A percentile compares a stretch with the other conserved stretches of the same genome.
phyloP scores from a whole-genome alignment of 2,329 filamentous ascomycete genomes.

The Byssothecium circinans region DNA sequence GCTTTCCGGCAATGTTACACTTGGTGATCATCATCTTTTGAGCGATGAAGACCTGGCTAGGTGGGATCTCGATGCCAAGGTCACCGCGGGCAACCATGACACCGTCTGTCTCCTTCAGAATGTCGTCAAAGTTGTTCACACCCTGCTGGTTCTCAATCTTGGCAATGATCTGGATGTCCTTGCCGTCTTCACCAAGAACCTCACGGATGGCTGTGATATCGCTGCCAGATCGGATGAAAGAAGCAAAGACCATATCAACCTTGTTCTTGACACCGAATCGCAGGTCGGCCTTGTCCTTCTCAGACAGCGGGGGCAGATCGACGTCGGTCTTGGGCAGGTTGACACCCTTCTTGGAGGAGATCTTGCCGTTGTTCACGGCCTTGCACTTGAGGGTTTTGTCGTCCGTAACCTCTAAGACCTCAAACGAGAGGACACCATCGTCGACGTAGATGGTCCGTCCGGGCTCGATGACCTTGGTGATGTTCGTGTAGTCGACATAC shows the following conservation, averaged over 20 bases:
- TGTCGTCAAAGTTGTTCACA: slow-evolving; percentile 99
- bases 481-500: slow-evolving; percentile 99
- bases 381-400: slow-evolving; percentile 84
- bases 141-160: slow-evolving; percentile 99
- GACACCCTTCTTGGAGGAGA: slow-evolving; percentile 98
- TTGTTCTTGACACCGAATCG: slow-evolving; percentile 96
- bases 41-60: slow-evolving; percentile 96
- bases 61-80: slow-evolving; percentile 96
- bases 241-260: slow-evolving; percentile 99
- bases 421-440: slow-evolving; percentile 95
- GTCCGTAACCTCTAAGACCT: slow-evolving; percentile 85
- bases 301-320: slow-evolving; percentile 92
- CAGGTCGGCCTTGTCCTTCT: slow-evolving; percentile 96
- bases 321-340: slow-evolving; percentile 99
- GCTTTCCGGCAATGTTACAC: slow-evolving; percentile 99
- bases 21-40: slow-evolving; percentile 99
- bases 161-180: slow-evolving; percentile 98
- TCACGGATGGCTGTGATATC: slow-evolving; percentile 92
- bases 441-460: slow-evolving; percentile 98
- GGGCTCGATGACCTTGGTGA: slow-evolving; percentile 92
- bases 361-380: slow-evolving; percentile 96
- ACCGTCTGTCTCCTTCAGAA: slow-evolving; percentile 92
- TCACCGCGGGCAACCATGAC: slow-evolving; percentile 99
- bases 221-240: slow-evolving; percentile 91
- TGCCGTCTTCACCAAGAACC: slow-evolving; percentile 87